Base-by-base conservation (phyloP, 1,284 basidiomycete species). In the Ceratobasidium theobromae region DNA sequence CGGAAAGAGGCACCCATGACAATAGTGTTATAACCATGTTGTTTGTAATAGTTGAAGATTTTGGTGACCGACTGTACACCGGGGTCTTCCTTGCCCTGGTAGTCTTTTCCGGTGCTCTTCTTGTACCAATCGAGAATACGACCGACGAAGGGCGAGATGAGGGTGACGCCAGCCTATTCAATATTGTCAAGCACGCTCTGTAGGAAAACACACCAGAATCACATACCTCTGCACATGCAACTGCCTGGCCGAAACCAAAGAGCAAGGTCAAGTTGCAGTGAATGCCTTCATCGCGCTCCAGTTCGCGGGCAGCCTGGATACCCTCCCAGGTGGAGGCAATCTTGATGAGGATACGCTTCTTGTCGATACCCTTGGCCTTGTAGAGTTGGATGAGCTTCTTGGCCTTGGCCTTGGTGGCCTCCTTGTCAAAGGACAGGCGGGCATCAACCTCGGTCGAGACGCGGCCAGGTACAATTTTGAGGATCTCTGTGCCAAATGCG, bases 1-100 rank as follows among this genome's bases (percentile, higher is more conserved):
- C 94, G 91, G 95, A 99, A 99, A 64, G 94, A 97, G 70, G 96
- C 96, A 77, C 96, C 96, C 96, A 99, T 99, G 78, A 99, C 95
- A 77, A 98, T 98, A 72, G 96, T 99, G 76, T 95, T 94, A 87
- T 98, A 98, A 71, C 86, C 85, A 81, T 99, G 86, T 79, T 97
- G 94, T 84, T 99, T 99, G 88, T 98, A 99, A 84, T 98, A 98
- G 84, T 94, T 92, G 87, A 90, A 99, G 82, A 98, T 99, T 79
- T 85, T 89, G 83, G 91, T 88, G 70, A 99, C 96, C 43, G 93
- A 96, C 77, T 86, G 78, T 72, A 99, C 96, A 84, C 96, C 96
- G n/a, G 96, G 96, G 83, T 99, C 96, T 58, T 87, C 85, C 67
- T 91, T 90, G 67, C 91, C 91, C 71, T 87, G 84, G 82, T 93